Conservation (phyloP, 495 filamentous ascomycete species). For the Penicillium malachiteum region DNA sequence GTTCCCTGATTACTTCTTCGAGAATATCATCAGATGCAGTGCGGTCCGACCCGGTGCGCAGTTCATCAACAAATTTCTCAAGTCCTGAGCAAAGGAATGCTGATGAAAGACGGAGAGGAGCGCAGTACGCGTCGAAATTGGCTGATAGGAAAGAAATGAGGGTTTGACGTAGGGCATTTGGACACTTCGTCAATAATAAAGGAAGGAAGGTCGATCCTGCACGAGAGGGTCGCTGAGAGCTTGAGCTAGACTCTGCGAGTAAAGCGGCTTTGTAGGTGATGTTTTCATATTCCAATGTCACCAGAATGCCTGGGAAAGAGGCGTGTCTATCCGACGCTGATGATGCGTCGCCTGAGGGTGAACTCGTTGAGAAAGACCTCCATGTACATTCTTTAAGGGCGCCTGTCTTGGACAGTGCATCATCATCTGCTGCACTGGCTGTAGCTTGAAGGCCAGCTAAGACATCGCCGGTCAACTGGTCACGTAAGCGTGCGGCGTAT, state of each 20-base stretch:
- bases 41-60: conserved; percentile 2
- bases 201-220: conserved; percentile 47
- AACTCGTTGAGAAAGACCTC: conserved; percentile 34
- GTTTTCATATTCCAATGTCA: conserved; percentile 52
- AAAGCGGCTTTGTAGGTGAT: conserved; percentile 49
- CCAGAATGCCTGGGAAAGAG: conserved; percentile 37
- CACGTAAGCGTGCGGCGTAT: conserved; percentile 51
- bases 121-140: conserved; percentile 53
- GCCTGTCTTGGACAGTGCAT: conserved; percentile 45
- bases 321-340: conserved; percentile 1
- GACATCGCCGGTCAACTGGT: conserved; percentile 53
- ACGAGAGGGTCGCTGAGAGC: conserved; percentile 1
- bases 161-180: conserved; percentile 48
- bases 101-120: conserved; percentile 40
- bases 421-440: conserved; percentile 31
- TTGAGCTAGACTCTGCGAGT: conserved; percentile 20
- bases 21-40: conserved; percentile 8
- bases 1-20: conserved; percentile 37
- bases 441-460: conserved; percentile 43
- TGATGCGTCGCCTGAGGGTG: conserved; percentile 1
- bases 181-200: conserved; percentile 53
- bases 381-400: conserved; percentile 47
- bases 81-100: conserved; percentile 36
- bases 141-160: conserved; percentile 47
- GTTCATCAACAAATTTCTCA: conserved; percentile 27